A percentile compares a stretch with the other conserved stretches of the same genome.
These are phyloP conservation scores for Xylaria sp. DNA, from an alignment of 495 filamentous ascomycete genomes.

Conservation along the genomic window DNA sequence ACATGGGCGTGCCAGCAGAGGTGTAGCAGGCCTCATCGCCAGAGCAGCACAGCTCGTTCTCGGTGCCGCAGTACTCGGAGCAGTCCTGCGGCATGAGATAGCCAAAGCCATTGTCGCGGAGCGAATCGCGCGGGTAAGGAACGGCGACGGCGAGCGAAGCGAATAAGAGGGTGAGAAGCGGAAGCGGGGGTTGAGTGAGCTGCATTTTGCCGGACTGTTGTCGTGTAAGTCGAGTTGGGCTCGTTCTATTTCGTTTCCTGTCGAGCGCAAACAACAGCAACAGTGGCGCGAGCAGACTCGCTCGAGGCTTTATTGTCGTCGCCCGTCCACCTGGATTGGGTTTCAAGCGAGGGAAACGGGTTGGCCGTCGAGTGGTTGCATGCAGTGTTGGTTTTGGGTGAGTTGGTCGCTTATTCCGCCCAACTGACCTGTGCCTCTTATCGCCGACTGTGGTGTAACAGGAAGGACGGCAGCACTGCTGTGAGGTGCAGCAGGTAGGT, in stretches of 20 bases:
- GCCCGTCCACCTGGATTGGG: conserved; percentile 7
- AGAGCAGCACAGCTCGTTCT: conserved; percentile 72
- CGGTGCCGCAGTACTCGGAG: conserved; percentile 70
- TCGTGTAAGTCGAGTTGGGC: conserved; percentile 28
- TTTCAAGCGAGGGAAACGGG: not conserved
- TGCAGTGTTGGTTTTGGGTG: conserved; percentile 19
- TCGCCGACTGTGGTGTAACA: conserved; percentile 1
- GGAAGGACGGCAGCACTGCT: not conserved
- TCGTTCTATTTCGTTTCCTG: not conserved
- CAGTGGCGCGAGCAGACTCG: conserved; percentile 21
- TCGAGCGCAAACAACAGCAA: conserved; percentile 4
- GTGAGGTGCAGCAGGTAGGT: not conserved
- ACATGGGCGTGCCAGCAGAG: conserved; percentile 55
- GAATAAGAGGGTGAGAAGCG: conserved; percentile 39
- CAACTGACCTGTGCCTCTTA: conserved; percentile 13
- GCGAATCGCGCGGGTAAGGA: conserved; percentile 49
- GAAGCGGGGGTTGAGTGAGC: conserved; percentile 22
- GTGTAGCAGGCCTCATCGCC: conserved; percentile 68
- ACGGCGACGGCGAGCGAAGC: conserved; percentile 46
- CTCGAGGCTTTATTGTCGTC: conserved; percentile 17
- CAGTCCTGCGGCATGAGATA: conserved; percentile 59
- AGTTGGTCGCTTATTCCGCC: conserved; percentile 16
- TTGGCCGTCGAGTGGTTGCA: conserved; percentile 19
- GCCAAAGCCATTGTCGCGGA: conserved; percentile 46
- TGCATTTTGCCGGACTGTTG: conserved; percentile 35